Conservation (phyloP, 108 stramenopile genomes). For the Conticribra weissflogii region DNA sequence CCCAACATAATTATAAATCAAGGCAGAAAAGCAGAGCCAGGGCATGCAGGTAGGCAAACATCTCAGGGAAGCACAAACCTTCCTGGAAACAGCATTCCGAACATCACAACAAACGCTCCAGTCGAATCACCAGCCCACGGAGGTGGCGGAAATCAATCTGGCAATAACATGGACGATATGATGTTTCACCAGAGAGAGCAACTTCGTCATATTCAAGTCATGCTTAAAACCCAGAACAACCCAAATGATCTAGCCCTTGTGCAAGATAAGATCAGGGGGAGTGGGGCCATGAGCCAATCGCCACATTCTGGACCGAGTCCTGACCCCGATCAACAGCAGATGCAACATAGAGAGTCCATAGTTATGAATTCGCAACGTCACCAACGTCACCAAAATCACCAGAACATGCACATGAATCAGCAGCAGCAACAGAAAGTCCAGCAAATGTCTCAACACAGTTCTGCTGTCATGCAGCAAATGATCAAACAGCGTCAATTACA, state of each 20-base stretch:
- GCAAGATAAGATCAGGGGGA: not conserved
- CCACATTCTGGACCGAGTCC: not conserved
- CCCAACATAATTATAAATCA: not conserved
- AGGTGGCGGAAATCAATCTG: not conserved
- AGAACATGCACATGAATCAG: slow-evolving; percentile 11
- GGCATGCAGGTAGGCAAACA: not conserved
- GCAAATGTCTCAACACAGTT: slow-evolving; percentile 5
- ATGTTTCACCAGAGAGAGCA: slow-evolving; percentile 38
- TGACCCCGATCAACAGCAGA: slow-evolving; percentile 10
- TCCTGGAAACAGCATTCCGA: not conserved
- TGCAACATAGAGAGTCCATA: not conserved
- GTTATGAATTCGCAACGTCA: not conserved
- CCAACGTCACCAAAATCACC: slow-evolving; percentile 8
- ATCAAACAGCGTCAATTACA: slow-evolving; percentile 17
- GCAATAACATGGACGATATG: slow-evolving; percentile 25
- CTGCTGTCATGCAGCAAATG: slow-evolving; percentile 40
- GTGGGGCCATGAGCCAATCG: not conserved
- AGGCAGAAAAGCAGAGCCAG: not conserved
- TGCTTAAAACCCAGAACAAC: slow-evolving; percentile 19
- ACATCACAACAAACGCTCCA: slow-evolving; percentile 1
- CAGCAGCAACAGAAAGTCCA: slow-evolving; percentile 18
- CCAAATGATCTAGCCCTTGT: not conserved
- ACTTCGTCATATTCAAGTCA: slow-evolving; percentile 28
- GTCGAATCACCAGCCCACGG: not conserved
- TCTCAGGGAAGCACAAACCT: not conserved